Conservation (phyloP, 345 rosid species). For the Rhodomyrtus tomentosa region DNA sequence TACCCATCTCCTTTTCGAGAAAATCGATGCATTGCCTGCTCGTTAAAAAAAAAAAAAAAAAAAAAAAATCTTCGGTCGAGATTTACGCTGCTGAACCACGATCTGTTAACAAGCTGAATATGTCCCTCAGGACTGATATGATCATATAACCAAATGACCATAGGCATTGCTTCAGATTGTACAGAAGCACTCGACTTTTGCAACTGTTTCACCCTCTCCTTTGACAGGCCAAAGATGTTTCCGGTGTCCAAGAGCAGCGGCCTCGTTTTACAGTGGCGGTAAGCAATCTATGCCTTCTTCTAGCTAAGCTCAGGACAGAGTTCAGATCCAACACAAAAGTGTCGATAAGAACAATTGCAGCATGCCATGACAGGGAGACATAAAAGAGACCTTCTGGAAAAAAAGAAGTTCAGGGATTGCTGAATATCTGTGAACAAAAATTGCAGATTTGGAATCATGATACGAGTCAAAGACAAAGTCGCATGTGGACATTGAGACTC, state of each 20-base stretch:
- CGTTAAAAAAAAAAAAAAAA: too few relatives aligned
- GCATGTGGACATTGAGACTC: background rate
- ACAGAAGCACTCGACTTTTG: constrained; percentile 54
- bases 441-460: background rate
- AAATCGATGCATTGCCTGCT: background rate
- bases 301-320: background rate
- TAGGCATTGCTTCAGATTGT: constrained; percentile 68
- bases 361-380: background rate
- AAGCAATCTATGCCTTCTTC: background rate
- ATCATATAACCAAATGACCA: constrained; percentile 41
- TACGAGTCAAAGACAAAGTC: background rate
- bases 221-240: constrained; percentile 42
- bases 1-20: background rate
- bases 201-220: constrained; percentile 71
- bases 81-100: background rate
- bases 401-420: background rate
- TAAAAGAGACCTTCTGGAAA: background rate
- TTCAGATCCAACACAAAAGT: background rate
- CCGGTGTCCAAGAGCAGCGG: constrained; percentile 64
- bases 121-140: background rate
- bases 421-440: background rate
- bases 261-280: constrained; percentile 1
- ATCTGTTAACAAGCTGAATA: background rate
- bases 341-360: background rate
- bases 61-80: background rate